These are phyloP conservation scores for Globisporangium spinosum DNA, from an alignment of 352 stramenopile species.

Conservation along the genomic window DNA sequence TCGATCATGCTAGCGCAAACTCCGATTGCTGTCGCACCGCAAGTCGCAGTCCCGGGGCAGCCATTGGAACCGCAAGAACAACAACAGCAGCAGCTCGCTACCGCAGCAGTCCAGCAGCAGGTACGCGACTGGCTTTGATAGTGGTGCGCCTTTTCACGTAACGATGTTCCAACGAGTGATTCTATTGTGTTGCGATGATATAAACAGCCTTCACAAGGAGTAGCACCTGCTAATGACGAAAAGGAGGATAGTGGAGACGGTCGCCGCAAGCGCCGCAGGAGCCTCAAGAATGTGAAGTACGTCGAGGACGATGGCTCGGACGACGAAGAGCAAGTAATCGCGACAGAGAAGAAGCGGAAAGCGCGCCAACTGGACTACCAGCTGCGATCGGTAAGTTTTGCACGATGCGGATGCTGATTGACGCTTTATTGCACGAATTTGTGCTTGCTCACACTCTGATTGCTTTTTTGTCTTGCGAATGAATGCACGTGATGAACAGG, in stretches of 20 bases:
- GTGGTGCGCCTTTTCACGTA: neutral
- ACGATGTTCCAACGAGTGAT: neutral
- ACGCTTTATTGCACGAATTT: neutral
- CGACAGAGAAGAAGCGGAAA: conserved; percentile 60
- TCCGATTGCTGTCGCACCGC: neutral
- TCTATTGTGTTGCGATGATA: neutral
- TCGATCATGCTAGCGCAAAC: neutral
- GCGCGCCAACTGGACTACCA: conserved; percentile 82
- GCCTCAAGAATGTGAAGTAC: conserved; percentile 68
- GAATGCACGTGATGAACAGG: conserved; percentile 28
- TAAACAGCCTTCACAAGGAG: conserved; percentile 2
- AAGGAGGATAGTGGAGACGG: conserved; percentile 10
- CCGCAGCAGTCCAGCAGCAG: neutral
- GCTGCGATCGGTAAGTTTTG: conserved; percentile 34
- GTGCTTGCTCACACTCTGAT: neutral
- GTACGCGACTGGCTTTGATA: neutral
- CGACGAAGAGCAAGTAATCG: conserved; percentile 41
- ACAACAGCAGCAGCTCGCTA: conserved; percentile 2
- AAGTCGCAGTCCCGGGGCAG: neutral
- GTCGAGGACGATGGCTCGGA: conserved; percentile 73
- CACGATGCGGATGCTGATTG: neutral
- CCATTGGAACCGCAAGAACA: neutral
- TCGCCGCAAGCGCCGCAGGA: conserved; percentile 39
- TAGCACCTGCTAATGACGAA: neutral
- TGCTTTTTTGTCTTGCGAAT: conserved; percentile 3